Percentiles rank a stretch among this genome's conserved stretches.
Conservation (phyloP, 768 basidiomycete genomes). For the Candolleomyces aberdarensis region DNA sequence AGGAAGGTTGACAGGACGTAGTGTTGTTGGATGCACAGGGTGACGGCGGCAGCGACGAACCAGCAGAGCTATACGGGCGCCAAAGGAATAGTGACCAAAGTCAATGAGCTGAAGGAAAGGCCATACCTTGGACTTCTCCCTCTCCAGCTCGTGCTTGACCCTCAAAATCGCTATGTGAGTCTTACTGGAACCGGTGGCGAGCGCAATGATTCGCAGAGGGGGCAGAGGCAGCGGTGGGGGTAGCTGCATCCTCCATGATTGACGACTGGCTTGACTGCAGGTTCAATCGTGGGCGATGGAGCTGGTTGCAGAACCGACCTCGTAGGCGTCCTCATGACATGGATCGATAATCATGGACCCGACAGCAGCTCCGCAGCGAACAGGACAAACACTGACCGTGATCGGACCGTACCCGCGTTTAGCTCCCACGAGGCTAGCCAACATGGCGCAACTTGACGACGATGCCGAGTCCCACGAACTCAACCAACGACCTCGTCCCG, state of each 20-base stretch:
- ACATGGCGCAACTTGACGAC: no score
- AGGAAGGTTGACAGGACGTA: slow-evolving; percentile 53
- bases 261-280: neutral
- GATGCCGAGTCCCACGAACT: neutral
- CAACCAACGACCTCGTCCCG: neutral
- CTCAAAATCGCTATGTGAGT: slow-evolving; percentile 74
- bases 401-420: no score
- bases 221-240: no score
- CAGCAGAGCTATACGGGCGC: slow-evolving; percentile 57
- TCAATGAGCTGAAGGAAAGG: neutral
- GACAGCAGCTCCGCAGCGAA: no score
- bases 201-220: slow-evolving; percentile 47
- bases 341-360: no score
- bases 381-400: no score
- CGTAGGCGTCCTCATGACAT: neutral
- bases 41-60: slow-evolving; percentile 79
- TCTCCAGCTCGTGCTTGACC: slow-evolving; percentile 66
- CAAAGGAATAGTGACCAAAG: neutral
- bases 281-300: slow-evolving; percentile 7
- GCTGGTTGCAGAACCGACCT: neutral
- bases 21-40: slow-evolving; percentile 69
- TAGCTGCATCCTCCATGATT: slow-evolving; percentile 7
- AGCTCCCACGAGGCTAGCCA: no score
- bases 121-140: slow-evolving; percentile 55
- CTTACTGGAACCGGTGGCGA: slow-evolving; percentile 80